Conservation (phyloP, 2,329 filamentous ascomycete species). For the Fusarium chuoi region DNA sequence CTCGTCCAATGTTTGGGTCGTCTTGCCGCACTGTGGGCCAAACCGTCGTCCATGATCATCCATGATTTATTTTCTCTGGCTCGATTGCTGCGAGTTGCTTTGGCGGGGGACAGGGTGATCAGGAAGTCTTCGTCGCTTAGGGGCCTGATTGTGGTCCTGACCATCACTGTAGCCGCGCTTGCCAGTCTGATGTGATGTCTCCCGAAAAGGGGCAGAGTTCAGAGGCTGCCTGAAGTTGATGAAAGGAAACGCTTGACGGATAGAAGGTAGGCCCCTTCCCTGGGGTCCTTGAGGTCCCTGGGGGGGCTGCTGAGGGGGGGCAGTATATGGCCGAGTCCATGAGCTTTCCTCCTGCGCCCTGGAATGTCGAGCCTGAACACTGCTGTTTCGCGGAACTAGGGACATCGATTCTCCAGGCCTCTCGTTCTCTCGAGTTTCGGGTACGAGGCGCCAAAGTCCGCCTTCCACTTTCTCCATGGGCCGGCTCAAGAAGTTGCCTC, state of each 20-base stretch:
- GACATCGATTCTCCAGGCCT: background rate
- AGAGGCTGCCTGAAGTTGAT: background rate
- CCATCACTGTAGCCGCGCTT: background rate
- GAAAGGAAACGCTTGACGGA: constrained; percentile 25
- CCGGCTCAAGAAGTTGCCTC: background rate
- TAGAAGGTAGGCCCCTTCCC: constrained; percentile 7
- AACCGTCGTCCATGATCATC: background rate
- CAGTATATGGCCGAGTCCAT: background rate
- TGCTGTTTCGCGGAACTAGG: background rate
- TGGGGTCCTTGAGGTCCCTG: background rate
- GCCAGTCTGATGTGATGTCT: background rate
- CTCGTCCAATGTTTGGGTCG: background rate
- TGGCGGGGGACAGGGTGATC: background rate
- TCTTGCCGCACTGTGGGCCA: background rate
- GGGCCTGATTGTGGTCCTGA: background rate
- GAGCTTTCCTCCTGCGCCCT: background rate
- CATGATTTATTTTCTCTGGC: background rate
- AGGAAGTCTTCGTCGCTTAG: constrained; percentile 26
- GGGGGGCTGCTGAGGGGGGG: background rate
- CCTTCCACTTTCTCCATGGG: background rate
- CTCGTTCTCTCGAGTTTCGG: background rate
- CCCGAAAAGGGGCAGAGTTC: background rate
- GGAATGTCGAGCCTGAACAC: background rate
- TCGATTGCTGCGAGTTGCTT: background rate
- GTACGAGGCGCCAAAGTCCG: background rate